phyloP scores from a whole-genome alignment of 2,329 filamentous ascomycete genomes.

The Hysterium pulicare region DNA sequence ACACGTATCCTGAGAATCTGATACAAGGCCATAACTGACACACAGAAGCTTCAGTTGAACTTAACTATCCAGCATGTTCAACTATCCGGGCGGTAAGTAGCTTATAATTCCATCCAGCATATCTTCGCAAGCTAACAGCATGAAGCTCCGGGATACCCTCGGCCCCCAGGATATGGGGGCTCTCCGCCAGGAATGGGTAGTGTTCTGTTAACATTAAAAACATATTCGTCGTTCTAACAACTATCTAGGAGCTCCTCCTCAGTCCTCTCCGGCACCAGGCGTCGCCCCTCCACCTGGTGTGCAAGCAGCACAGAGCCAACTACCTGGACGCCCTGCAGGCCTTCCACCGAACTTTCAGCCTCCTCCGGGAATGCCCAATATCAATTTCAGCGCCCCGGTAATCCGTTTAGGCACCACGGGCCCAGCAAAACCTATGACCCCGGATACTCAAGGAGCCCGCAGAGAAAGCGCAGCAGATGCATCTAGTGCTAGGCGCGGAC shows the following conservation, averaged over 20 bases:
- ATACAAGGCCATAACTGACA: too few species aligned
- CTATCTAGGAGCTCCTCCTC: too few species aligned
- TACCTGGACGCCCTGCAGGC: slow-evolving; percentile 75
- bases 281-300: slow-evolving; percentile 76
- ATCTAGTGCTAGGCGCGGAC: slow-evolving; percentile 45
- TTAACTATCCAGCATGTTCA: slow-evolving; percentile 36
- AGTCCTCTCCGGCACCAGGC: slow-evolving; percentile 60
- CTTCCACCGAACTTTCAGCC: slow-evolving; percentile 83
- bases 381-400: slow-evolving; percentile 96
- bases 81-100: slow-evolving; percentile 29
- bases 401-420: slow-evolving; percentile 83
- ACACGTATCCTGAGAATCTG: too few species aligned
- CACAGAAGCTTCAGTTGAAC: too few species aligned
- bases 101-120: not conserved
- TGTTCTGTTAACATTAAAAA: slow-evolving; percentile 27
- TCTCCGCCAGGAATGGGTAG: slow-evolving; percentile 82
- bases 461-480: slow-evolving; percentile 46
- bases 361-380: slow-evolving; percentile 88
- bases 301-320: slow-evolving; percentile 63
- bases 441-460: slow-evolving; percentile 44
- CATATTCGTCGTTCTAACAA: too few species aligned
- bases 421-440: slow-evolving; percentile 55
- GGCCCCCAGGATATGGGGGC: slow-evolving; percentile 68
- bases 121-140: slow-evolving; percentile 20
- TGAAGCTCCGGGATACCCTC: slow-evolving; percentile 62